Evolutionary conservation across 768 basidiomycete species (phyloP).

Genomic region (Termitomyces heimii): DNA sequence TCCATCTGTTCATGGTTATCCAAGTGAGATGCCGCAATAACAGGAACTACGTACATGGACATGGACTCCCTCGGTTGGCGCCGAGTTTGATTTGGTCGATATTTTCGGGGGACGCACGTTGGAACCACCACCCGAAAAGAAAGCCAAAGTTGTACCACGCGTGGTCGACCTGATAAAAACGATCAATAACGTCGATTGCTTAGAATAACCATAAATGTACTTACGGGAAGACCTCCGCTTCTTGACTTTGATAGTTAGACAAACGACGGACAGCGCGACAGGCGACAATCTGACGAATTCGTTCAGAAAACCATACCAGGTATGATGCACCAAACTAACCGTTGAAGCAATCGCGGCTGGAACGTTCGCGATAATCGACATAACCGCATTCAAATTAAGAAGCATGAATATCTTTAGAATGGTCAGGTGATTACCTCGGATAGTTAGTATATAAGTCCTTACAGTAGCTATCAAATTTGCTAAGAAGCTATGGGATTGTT

Average conservation of each 20-base stretch:
- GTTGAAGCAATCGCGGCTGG: constrained; percentile 66
- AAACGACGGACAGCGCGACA: constrained; percentile 57
- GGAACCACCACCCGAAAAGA: constrained; percentile 36
- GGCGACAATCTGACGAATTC: constrained; percentile 49
- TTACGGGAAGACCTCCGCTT: constrained; percentile 49
- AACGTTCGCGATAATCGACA: constrained; percentile 71
- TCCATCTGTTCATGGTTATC: constrained; percentile 46
- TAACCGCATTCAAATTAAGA: constrained; percentile 61
- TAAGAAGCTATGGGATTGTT: constrained; percentile 42
- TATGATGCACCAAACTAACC: constrained; percentile 27
- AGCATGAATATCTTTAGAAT: constrained; percentile 48
- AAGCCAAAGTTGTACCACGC: constrained; percentile 54
- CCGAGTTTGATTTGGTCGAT: constrained; percentile 27
- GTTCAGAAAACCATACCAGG: background rate
- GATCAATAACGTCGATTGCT: background rate
- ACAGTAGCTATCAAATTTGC: constrained; percentile 66
- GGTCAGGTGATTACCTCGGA: background rate
- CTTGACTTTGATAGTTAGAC: constrained; percentile 47
- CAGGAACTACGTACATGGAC: constrained; percentile 40
- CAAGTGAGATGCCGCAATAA: background rate
- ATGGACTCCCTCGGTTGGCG: constrained; percentile 46
- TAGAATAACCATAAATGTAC: constrained; percentile 17
- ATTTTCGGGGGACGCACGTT: constrained; percentile 26
- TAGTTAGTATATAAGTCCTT: constrained; percentile 13
- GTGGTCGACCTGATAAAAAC: constrained; percentile 26